Base-by-base conservation (phyloP, 108 stramenopile genomes). In the Chaetoceros tenuissimus region DNA sequence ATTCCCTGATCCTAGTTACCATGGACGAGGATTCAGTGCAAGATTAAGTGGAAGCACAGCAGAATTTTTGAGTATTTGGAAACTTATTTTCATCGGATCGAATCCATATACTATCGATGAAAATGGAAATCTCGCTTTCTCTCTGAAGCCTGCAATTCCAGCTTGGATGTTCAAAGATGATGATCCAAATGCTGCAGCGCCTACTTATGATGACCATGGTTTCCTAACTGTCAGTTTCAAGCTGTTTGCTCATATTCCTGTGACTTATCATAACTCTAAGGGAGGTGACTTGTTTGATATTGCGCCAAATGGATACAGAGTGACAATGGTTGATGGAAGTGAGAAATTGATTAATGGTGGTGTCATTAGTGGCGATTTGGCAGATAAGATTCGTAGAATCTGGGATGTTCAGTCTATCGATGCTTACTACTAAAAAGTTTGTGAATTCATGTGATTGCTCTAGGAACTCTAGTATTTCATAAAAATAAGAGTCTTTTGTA, bases 1-100 rank as follows among this genome's bases (percentile, higher is more conserved):
- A 28, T 97, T 94, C 78, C 87, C 82, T 1, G 94, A 97, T 68
- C 81, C 87, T 19, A 48, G 60, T 24, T 64, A 83, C 31, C 85
- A 85, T 49, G 96, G 96, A 8, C 71, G 75, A 57, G 89, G 90
- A 48, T 97, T 92, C 84, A 66, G 91, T 30, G 94, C 96, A 45
- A 89, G 96, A 56, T 78, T 97, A 46, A 90, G 88, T 59, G 96
- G 96, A 69, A 91, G 90, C 46, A 97, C 96, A 7, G 96, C 96
- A 3, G 96, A 97, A 55, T 97, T 97, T 71, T 76, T 95, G 65
- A 81, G 80, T 56, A 95, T 97, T 54, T 95, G 92, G 92, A 85
- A 79, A 66, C 74, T 89, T 40, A 94, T 95, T 92, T 92, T 92
- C 77, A 78, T 88, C 46, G 91, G 91, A 55, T 82, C 91, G 31